These are phyloP conservation scores for Lactifluus pinguis DNA, from an alignment of 768 basidiomycete genomes.

Conservation along the genomic window DNA sequence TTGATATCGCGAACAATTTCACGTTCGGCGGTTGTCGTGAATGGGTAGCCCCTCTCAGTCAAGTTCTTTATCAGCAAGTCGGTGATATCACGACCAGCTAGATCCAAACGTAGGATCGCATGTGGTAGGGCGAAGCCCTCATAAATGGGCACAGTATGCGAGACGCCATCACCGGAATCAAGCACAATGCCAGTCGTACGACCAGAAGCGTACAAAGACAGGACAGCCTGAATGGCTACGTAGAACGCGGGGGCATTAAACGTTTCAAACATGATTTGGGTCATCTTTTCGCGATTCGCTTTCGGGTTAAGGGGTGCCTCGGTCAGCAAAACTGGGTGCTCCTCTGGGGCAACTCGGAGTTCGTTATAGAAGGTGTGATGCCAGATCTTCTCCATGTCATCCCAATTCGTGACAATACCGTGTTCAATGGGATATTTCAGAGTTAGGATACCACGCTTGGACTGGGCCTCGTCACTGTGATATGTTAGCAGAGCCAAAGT, in stretches of 20 bases:
- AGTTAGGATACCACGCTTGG: constrained; percentile 89
- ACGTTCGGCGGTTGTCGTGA: constrained; percentile 88
- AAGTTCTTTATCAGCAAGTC: constrained; percentile 76
- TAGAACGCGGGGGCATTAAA: constrained; percentile 71
- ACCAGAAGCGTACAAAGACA: constrained; percentile 73
- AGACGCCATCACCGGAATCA: constrained; percentile 94
- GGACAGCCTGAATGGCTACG: constrained; percentile 63
- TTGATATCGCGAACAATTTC: constrained; percentile 97
- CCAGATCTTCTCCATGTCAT: constrained; percentile 99
- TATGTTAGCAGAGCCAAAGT: background rate
- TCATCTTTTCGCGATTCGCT: constrained; percentile 66
- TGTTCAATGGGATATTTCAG: constrained; percentile 92
- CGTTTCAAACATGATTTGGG: constrained; percentile 73
- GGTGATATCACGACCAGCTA: constrained; percentile 88
- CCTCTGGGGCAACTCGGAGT: constrained; percentile 67
- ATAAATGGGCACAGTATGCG: constrained; percentile 94
- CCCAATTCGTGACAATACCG: constrained; percentile 97
- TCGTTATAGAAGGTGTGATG: constrained; percentile 92
- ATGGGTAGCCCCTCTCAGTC: constrained; percentile 86
- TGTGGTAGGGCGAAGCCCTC: constrained; percentile 91
- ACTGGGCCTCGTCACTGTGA: constrained; percentile 77
- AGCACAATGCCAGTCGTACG: constrained; percentile 91
- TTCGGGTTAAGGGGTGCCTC: constrained; percentile 69
- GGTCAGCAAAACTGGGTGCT: constrained; percentile 62
- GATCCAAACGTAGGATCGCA: constrained; percentile 85